phyloP scores from a whole-genome alignment of 1,139 yeast genomes.

The Saccharomyces hybrid region DNA sequence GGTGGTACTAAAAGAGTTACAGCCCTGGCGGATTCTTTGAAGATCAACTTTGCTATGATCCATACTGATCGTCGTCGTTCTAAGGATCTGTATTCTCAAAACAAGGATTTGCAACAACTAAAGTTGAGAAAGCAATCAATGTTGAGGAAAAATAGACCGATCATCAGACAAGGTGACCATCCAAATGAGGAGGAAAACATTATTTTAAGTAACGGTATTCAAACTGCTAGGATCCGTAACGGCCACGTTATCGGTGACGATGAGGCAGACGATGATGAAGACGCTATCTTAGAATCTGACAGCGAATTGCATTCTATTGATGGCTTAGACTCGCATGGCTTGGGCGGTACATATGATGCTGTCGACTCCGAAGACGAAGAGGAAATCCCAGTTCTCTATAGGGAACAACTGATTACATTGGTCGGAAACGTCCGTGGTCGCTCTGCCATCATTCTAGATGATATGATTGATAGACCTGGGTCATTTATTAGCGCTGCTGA shows the following conservation, averaged over 20 bases:
- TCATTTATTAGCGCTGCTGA: constrained; percentile 96
- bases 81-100: constrained; percentile 53
- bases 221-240: constrained; percentile 90
- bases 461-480: constrained; percentile 92
- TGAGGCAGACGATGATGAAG: constrained; percentile 62
- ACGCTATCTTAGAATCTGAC: constrained; percentile 32
- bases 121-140: constrained; percentile 35
- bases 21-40: constrained; percentile 88
- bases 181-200: constrained; percentile 61
- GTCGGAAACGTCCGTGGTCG: constrained; percentile 92
- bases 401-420: constrained; percentile 84
- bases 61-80: constrained; percentile 95
- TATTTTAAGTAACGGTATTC: constrained; percentile 70
- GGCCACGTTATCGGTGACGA: constrained; percentile 97
- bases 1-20: constrained; percentile 98
- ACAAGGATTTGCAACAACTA: constrained; percentile 29
- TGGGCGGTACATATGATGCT: constrained; percentile 82
- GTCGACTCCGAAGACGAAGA: constrained; percentile 74
- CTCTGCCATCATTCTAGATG: constrained; percentile 90
- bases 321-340: constrained; percentile 40
- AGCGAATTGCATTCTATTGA: constrained; percentile 26
- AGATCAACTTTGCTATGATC: constrained; percentile 96
- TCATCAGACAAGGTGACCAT: constrained; percentile 37
- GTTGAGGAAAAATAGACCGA: constrained; percentile 31
- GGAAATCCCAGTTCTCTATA: constrained; percentile 57